Percentiles rank a stretch among this genome's conserved stretches.
Evolutionary conservation across 352 stramenopile species (phyloP).

Genomic region (Phytopythium chamaehyphon): DNA sequence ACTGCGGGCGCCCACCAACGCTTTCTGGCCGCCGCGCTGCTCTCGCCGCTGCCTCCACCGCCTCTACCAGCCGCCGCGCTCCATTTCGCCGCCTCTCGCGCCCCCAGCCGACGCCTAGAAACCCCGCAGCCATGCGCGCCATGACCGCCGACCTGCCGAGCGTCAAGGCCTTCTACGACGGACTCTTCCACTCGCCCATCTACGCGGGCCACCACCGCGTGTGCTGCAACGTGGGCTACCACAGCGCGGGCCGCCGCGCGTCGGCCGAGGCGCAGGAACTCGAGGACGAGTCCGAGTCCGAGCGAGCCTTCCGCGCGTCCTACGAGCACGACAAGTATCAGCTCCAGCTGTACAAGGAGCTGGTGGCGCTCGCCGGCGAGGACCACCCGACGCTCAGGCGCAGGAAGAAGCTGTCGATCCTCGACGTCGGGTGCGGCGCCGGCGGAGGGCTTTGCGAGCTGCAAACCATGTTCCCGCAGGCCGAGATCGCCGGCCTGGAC

Average conservation of each 20-base stretch:
- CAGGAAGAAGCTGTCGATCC: constrained; percentile 30
- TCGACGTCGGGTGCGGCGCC: constrained; percentile 63
- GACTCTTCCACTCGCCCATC: constrained; percentile 66
- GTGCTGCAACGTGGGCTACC: constrained; percentile 69
- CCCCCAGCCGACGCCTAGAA: not conserved
- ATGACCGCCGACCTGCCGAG: constrained; percentile 16
- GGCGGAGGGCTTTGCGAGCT: constrained; percentile 61
- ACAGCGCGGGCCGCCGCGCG: constrained; percentile 14
- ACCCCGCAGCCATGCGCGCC: constrained; percentile 1
- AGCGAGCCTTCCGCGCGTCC: constrained; percentile 23
- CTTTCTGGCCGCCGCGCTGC: not conserved
- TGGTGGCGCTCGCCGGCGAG: constrained; percentile 35
- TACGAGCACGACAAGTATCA: constrained; percentile 39
- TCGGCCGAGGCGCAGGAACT: constrained; percentile 14
- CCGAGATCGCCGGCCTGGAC: constrained; percentile 49
- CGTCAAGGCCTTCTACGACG: constrained; percentile 72
- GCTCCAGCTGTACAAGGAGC: constrained; percentile 54
- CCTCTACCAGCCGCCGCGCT: no score
- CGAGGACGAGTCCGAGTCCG: constrained; percentile 9
- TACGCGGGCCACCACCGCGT: constrained; percentile 61
- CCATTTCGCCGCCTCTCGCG: no score
- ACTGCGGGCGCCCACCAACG: not conserved
- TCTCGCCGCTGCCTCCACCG: not conserved
- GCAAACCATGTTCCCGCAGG: constrained; percentile 49
- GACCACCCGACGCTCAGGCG: constrained; percentile 15